phyloP scores from a whole-genome alignment of 805 yeast species.

The Myxozyma vanderwaltii region DNA sequence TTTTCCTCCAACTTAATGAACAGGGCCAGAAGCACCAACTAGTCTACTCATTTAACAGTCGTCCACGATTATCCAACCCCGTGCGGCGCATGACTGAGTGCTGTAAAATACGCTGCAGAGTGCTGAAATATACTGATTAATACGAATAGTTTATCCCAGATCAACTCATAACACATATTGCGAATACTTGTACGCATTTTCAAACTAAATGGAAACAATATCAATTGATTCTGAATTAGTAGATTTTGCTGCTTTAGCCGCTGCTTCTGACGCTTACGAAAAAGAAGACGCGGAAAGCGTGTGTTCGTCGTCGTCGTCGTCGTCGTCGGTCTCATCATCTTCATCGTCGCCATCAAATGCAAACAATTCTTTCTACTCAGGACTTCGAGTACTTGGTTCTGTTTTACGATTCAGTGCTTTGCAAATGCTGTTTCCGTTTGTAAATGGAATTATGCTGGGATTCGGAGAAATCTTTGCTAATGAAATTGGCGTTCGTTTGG shows the following conservation, averaged over 20 bases:
- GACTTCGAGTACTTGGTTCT: not conserved
- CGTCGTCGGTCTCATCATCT: not conserved
- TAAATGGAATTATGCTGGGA: constrained; percentile 94
- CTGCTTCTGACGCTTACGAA: not conserved
- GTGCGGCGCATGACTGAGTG: constrained; percentile 6
- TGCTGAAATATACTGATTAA: not conserved
- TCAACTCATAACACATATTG: too few species aligned
- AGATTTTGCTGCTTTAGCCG: not conserved
- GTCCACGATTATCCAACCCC: not conserved
- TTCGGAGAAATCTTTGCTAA: constrained; percentile 95
- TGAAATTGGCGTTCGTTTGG: constrained; percentile 78
- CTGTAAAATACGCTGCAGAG: not conserved
- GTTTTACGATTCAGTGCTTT: constrained; percentile 47
- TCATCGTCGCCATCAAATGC: not conserved
- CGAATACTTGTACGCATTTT: too few species aligned
- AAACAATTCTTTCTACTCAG: not conserved
- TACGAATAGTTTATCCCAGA: too few species aligned
- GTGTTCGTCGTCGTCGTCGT: not conserved
- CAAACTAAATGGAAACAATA: not conserved
- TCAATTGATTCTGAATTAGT: not conserved
- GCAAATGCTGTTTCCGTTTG: constrained; percentile 79
- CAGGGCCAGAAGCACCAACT: too few species aligned
- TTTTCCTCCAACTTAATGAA: too few species aligned
- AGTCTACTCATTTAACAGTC: too few species aligned
- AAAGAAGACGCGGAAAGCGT: constrained; percentile 1